These are phyloP conservation scores for Hamamelis virginiana DNA, from an alignment of 164 flowering plant genomes.

Conservation along the genomic window DNA sequence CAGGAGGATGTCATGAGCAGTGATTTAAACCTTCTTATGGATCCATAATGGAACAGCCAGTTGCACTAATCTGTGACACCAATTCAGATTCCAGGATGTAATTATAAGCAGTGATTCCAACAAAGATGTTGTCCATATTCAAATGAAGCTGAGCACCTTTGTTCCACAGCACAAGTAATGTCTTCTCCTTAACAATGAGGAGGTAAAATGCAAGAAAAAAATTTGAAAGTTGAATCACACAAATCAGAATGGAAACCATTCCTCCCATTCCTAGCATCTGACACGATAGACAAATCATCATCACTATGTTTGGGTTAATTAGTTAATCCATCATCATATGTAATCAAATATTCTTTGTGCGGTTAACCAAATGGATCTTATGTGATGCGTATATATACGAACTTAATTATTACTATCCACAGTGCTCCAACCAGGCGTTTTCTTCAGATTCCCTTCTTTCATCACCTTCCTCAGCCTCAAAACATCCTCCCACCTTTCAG, in stretches of 20 bases:
- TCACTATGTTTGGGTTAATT: too few relatives aligned
- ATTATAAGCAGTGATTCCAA: neutral
- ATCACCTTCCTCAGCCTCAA: conserved; percentile 35
- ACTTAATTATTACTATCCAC: conserved; percentile 24
- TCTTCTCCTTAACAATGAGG: neutral
- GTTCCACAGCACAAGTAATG: too few relatives aligned
- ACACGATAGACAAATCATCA: too few relatives aligned
- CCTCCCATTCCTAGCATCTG: neutral
- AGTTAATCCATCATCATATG: neutral
- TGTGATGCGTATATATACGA: neutral
- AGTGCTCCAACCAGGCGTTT: conserved; percentile 48
- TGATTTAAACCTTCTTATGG: too few relatives aligned
- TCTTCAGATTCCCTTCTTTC: conserved; percentile 38
- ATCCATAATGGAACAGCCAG: neutral
- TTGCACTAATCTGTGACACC: neutral
- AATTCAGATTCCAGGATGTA: neutral
- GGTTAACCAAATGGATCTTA: neutral
- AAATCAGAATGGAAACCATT: too few relatives aligned
- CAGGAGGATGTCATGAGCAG: too few relatives aligned
- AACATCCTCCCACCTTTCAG: conserved; percentile 49
- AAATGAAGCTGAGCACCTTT: neutral
- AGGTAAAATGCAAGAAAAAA: too few relatives aligned
- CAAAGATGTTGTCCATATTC: neutral
- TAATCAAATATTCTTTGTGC: neutral
- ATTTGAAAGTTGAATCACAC: too few relatives aligned